A percentile compares a stretch with the other conserved stretches of the same genome.
These are phyloP conservation scores for Cladophialophora psammophila DNA, from an alignment of 2,329 filamentous ascomycete species.

Conservation along the genomic window DNA sequence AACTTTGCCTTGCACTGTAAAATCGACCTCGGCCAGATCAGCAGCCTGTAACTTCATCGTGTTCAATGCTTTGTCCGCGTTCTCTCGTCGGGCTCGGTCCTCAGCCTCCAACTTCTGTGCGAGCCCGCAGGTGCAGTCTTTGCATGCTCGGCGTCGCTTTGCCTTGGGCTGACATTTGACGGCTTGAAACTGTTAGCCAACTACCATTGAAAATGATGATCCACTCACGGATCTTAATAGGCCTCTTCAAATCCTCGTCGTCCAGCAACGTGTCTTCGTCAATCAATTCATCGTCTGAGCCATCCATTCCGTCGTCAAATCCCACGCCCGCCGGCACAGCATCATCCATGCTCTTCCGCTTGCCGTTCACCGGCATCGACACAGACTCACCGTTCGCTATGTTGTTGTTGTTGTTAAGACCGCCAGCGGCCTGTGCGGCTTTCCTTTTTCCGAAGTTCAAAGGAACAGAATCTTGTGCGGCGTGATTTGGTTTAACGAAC, in stretches of 20 bases:
- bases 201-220: background rate
- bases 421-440: conserved; percentile 39
- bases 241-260: conserved; percentile 80
- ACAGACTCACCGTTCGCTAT: conserved; percentile 25
- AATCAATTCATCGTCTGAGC: conserved; percentile 82
- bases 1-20: conserved; percentile 96
- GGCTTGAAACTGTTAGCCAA: conserved; percentile 58
- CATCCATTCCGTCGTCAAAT: conserved; percentile 70
- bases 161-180: conserved; percentile 85
- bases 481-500: conserved; percentile 76
- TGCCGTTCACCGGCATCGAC: conserved; percentile 47
- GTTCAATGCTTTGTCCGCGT: conserved; percentile 65
- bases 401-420: conserved; percentile 8
- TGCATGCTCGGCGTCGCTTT: conserved; percentile 91
- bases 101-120: conserved; percentile 86
- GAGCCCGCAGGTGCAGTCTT: conserved; percentile 96
- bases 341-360: conserved; percentile 49
- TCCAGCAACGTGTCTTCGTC: conserved; percentile 88
- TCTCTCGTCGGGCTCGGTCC: conserved; percentile 71
- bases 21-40: conserved; percentile 90
- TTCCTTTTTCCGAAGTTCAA: conserved; percentile 72
- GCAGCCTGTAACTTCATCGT: conserved; percentile 72
- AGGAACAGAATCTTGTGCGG: conserved; percentile 64
- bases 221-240: conserved; percentile 59
- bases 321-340: conserved; percentile 66